Conservation (phyloP, 2,329 filamentous ascomycete species). For the Xylaria sp. region DNA sequence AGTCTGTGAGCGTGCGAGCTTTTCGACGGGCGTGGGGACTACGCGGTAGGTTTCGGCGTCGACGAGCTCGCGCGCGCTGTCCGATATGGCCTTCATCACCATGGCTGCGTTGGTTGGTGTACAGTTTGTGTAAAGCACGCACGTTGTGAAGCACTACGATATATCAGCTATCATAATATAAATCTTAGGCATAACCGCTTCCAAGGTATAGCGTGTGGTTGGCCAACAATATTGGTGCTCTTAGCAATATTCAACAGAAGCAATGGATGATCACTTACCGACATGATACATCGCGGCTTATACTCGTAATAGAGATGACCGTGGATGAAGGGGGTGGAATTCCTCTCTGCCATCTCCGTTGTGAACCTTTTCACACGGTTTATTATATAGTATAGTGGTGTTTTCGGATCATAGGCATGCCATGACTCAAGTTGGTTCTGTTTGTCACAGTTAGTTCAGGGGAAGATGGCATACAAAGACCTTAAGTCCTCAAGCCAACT, state of each 20-base stretch:
- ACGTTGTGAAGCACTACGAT: constrained; percentile 37
- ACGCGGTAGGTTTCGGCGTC: constrained; percentile 11
- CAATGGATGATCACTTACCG: not conserved
- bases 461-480: not conserved
- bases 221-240: not conserved
- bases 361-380: constrained; percentile 37
- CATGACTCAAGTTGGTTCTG: constrained; percentile 35
- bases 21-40: constrained; percentile 33
- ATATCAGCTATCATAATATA: not conserved
- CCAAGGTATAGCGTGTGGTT: not conserved
- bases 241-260: not conserved
- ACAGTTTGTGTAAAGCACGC: constrained; percentile 41
- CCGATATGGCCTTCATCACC: constrained; percentile 38
- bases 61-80: constrained; percentile 34
- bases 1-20: constrained; percentile 35
- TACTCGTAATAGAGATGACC: constrained; percentile 36
- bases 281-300: constrained; percentile 39
- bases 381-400: constrained; percentile 35
- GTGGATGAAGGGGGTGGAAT: constrained; percentile 41
- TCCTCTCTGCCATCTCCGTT: constrained; percentile 36
- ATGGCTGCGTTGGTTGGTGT: constrained; percentile 38
- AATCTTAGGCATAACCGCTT: too few species aligned
- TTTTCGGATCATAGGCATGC: constrained; percentile 40
- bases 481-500: not conserved
- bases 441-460: constrained; percentile 17